A percentile compares a stretch with the other conserved stretches of the same genome.
phyloP scores from a whole-genome alignment of 2,329 filamentous ascomycete genomes.

The Ilyonectria robusta region DNA sequence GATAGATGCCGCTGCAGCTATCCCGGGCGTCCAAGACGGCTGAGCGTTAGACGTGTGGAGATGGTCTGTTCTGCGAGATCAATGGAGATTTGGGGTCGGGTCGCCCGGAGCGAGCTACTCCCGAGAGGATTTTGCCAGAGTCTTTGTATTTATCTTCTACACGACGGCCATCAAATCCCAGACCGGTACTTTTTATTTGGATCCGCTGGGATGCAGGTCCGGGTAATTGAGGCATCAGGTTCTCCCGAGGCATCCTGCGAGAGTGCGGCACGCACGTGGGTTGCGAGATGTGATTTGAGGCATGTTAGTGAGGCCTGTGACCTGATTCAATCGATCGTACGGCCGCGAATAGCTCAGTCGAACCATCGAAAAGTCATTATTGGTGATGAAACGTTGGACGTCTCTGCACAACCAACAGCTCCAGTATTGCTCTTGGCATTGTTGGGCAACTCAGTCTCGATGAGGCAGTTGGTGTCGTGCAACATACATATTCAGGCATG shows the following conservation, averaged over 20 bases:
- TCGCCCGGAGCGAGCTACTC: background rate
- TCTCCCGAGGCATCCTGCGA: background rate
- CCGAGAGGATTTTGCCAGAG: background rate
- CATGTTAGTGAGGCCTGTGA: background rate
- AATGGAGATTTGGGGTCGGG: background rate
- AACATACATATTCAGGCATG: background rate
- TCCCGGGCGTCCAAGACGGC: background rate
- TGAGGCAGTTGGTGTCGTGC: background rate
- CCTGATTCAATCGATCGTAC: background rate
- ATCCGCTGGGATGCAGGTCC: background rate
- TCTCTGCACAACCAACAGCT: background rate
- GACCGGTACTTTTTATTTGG: background rate
- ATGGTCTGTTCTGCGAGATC: background rate
- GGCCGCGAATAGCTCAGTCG: background rate
- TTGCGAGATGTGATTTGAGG: background rate
- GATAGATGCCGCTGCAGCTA: conserved; percentile 6
- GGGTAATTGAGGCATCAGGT: background rate
- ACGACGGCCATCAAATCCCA: background rate
- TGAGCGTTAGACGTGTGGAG: background rate
- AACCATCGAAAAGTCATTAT: background rate
- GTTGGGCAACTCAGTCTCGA: background rate
- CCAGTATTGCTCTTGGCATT: background rate
- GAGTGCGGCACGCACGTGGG: background rate
- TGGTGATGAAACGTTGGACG: background rate
- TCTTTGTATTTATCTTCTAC: background rate